Percentiles rank a stretch among this genome's conserved stretches.
phyloP scores from a whole-genome alignment of 805 yeast species.

The Blastobotrys mokoenaii region DNA sequence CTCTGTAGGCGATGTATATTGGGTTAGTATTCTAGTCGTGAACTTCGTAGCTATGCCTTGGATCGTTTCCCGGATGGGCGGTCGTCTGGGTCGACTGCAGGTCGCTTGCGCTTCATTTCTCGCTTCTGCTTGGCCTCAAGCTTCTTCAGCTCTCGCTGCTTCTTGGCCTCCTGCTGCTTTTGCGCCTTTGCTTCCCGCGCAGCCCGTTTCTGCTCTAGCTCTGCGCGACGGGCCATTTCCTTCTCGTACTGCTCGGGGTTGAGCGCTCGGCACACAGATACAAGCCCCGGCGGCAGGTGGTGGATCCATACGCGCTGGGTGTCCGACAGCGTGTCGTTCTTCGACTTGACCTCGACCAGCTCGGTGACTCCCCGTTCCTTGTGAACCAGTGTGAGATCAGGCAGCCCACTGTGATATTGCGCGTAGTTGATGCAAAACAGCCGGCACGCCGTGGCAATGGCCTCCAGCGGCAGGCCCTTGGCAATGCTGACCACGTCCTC shows the following conservation, averaged over 20 bases:
- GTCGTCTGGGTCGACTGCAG: too few relatives aligned
- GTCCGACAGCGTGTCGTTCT: slow-evolving; percentile 30
- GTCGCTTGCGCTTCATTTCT: slow-evolving; percentile 10
- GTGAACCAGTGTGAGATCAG: slow-evolving; percentile 25
- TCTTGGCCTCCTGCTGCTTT: slow-evolving; percentile 14
- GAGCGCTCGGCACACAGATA: slow-evolving; percentile 26
- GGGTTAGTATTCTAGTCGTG: too few relatives aligned
- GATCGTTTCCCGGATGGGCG: too few relatives aligned
- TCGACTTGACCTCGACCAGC: slow-evolving; percentile 31
- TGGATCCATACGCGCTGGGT: slow-evolving; percentile 32
- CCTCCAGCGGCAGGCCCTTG: slow-evolving; percentile 16
- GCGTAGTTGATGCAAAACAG: slow-evolving; percentile 19
- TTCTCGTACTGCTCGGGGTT: slow-evolving; percentile 1
- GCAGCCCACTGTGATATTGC: slow-evolving; percentile 26
- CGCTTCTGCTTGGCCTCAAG: too few relatives aligned
- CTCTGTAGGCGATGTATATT: too few relatives aligned
- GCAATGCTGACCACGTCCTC: slow-evolving; percentile 18
- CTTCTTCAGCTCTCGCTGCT: slow-evolving; percentile 15
- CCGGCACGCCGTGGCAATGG: slow-evolving; percentile 17
- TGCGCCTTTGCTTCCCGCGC: slow-evolving; percentile 20
- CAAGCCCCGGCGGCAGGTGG: slow-evolving; percentile 24
- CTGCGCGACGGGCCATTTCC: not conserved
- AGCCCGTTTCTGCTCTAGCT: slow-evolving; percentile 14
- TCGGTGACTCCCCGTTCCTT: slow-evolving; percentile 12
- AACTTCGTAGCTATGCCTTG: too few relatives aligned